Conservation (phyloP, 257 asterid species). For the Datura wrightii region DNA sequence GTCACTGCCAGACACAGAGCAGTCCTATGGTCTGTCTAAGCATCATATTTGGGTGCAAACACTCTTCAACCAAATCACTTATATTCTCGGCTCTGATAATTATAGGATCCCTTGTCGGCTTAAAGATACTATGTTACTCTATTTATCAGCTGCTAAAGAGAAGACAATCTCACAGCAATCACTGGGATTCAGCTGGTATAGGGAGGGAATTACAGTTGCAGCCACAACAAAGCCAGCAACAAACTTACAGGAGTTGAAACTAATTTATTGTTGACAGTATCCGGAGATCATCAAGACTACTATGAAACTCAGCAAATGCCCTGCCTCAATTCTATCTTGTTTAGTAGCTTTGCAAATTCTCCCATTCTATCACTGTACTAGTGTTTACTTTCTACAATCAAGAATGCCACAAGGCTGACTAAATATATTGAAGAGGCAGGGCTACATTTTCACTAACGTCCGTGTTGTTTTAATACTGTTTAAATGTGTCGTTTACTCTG, state of each 20-base stretch:
- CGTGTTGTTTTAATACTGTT: background rate
- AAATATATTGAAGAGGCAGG: background rate
- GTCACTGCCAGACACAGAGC: background rate
- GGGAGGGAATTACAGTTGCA: slow-evolving; percentile 32
- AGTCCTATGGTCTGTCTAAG: slow-evolving; percentile 59
- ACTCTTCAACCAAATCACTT: slow-evolving; percentile 46
- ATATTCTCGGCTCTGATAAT: slow-evolving; percentile 51
- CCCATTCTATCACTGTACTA: background rate
- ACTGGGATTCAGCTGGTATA: background rate
- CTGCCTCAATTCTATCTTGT: background rate
- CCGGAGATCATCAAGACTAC: no score
- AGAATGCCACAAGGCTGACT: background rate
- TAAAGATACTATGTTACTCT: slow-evolving; percentile 45
- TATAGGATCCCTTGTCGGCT: slow-evolving; percentile 46
- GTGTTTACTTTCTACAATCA: background rate
- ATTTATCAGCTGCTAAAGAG: slow-evolving; percentile 36
- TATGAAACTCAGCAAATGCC: background rate
- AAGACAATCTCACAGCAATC: slow-evolving; percentile 21
- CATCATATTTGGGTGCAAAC: slow-evolving; percentile 57
- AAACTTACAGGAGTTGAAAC: background rate
- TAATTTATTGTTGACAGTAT: no score
- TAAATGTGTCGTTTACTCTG: background rate
- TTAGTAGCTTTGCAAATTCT: background rate
- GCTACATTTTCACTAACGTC: background rate
- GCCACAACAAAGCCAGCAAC: background rate